Conservation (phyloP, 768 basidiomycete species). For the Collybia nuda region DNA sequence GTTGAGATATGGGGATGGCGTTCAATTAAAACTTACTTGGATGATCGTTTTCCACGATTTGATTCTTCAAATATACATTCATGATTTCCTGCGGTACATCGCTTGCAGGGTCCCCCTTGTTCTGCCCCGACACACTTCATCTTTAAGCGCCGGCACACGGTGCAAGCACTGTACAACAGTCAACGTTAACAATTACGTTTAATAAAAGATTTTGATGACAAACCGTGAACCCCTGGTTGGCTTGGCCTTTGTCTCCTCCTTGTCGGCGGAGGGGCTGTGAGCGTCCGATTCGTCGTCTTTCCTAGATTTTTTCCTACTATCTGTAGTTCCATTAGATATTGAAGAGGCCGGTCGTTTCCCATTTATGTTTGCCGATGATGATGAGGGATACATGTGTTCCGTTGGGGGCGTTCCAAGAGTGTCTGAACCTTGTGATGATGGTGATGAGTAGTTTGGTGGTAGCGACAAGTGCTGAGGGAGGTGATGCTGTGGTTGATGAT, state of each 20-base stretch:
- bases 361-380: conserved; percentile 40
- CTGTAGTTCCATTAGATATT: conserved; percentile 35
- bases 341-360: conserved; percentile 69
- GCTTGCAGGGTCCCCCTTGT: conserved; percentile 88
- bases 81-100: conserved; percentile 74
- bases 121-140: conserved; percentile 94
- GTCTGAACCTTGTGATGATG: conserved; percentile 80
- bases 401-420: conserved; percentile 72
- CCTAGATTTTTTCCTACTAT: conserved; percentile 57
- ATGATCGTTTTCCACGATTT: conserved; percentile 88
- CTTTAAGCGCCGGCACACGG: conserved; percentile 87
- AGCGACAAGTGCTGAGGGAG: conserved; percentile 56
- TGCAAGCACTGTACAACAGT: conserved; percentile 66
- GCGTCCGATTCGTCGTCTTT: conserved; percentile 61
- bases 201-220: conserved; percentile 14
- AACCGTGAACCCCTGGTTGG: conserved; percentile 85
- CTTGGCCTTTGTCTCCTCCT: conserved; percentile 74
- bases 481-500: conserved; percentile 47
- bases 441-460: conserved; percentile 66
- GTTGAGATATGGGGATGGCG: conserved; percentile 18
- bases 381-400: conserved; percentile 56
- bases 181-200: no score
- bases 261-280: conserved; percentile 54
- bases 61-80: conserved; percentile 98
- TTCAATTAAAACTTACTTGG: conserved; percentile 54